These are phyloP conservation scores for Rhodotorula sp. DNA, from an alignment of 1,284 basidiomycete species.

Conservation along the genomic window DNA sequence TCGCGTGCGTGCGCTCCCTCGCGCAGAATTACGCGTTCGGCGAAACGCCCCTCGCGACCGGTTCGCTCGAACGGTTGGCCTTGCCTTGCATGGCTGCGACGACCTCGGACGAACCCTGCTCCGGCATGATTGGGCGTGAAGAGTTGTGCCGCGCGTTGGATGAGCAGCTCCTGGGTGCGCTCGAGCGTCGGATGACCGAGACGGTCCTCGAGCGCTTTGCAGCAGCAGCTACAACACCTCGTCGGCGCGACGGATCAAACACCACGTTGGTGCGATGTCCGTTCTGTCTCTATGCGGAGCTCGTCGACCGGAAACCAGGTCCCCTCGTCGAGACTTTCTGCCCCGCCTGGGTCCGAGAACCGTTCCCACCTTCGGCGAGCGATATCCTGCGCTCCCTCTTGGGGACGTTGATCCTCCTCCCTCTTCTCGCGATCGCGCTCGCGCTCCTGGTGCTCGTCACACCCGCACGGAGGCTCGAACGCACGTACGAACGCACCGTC, in stretches of 20 bases:
- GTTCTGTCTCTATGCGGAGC: slow-evolving; percentile 25
- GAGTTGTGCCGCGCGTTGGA: not conserved
- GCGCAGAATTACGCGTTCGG: slow-evolving; percentile 13
- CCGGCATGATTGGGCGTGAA: not conserved
- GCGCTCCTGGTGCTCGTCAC: not conserved
- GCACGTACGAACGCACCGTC: not conserved
- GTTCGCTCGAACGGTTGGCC: not conserved
- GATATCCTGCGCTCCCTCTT: not conserved
- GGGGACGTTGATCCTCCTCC: not conserved
- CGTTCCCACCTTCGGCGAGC: not conserved
- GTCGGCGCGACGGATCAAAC: not conserved
- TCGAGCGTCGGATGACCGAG: not conserved
- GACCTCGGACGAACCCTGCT: not conserved
- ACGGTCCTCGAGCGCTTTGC: slow-evolving; percentile 2
- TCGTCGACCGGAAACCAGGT: not conserved
- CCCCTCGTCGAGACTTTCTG: not conserved
- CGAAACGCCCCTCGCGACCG: not conserved
- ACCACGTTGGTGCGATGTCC: slow-evolving; percentile 12
- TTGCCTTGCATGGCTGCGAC: slow-evolving; percentile 15
- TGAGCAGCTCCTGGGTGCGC: not conserved
- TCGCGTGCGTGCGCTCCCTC: slow-evolving; percentile 10
- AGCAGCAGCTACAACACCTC: too few species aligned
- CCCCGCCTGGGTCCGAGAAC: slow-evolving; percentile 5
- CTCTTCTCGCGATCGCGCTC: not conserved
- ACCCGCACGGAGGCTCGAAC: not conserved